Percentiles rank a stretch among this genome's conserved stretches.
These are phyloP conservation scores for Litchi chinensis DNA, from an alignment of 345 rosid species.

Conservation along the genomic window DNA sequence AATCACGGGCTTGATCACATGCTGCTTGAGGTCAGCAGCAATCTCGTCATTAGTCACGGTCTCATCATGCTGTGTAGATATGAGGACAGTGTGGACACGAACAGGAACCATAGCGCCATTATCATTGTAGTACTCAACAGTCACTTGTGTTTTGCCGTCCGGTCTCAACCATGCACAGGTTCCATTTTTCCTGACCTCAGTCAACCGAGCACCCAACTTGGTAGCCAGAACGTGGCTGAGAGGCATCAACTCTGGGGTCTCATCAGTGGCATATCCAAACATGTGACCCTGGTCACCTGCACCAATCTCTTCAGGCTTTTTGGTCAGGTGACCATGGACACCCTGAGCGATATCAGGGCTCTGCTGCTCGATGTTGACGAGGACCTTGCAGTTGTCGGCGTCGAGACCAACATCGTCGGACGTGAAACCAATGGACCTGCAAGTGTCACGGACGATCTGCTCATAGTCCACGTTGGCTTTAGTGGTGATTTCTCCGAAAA, in stretches of 20 bases:
- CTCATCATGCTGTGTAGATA: constrained; percentile 50
- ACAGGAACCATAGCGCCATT: constrained; percentile 46
- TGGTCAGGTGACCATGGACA: constrained; percentile 36
- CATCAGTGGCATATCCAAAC: constrained; percentile 38
- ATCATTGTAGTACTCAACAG: constrained; percentile 44
- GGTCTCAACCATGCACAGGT: constrained; percentile 49
- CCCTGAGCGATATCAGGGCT: constrained; percentile 41
- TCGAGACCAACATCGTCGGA: constrained; percentile 34
- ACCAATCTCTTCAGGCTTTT: constrained; percentile 31
- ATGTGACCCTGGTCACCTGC: constrained; percentile 36
- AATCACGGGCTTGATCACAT: constrained; percentile 47
- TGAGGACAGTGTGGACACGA: constrained; percentile 49
- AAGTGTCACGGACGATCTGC: constrained; percentile 34
- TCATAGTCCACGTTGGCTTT: constrained; percentile 30
- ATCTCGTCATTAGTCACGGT: constrained; percentile 48
- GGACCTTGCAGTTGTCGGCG: constrained; percentile 33
- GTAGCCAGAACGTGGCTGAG: constrained; percentile 48
- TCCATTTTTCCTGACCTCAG: constrained; percentile 51
- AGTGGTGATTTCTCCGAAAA: constrained; percentile 33
- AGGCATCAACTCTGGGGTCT: constrained; percentile 41
- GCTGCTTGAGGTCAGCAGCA: constrained; percentile 47
- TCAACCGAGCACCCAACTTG: constrained; percentile 45
- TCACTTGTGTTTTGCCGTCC: constrained; percentile 51
- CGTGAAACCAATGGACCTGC: constrained; percentile 29
- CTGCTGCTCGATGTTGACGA: constrained; percentile 35